Conservation (phyloP, 1,284 basidiomycete species). For the Sanguinoderma infundibulare region DNA sequence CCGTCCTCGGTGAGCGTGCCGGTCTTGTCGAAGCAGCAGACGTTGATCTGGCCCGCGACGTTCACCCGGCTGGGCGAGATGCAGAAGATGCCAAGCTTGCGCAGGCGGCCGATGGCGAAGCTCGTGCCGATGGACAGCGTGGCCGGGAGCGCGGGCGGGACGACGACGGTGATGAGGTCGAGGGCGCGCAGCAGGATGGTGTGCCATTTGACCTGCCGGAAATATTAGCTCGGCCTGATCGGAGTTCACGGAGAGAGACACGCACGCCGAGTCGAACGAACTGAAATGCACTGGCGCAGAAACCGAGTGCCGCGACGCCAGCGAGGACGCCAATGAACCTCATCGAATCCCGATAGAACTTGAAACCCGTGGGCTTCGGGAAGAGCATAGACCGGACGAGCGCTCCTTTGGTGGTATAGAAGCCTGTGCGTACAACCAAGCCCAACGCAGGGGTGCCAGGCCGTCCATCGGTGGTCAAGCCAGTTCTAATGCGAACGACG, state of each 20-base stretch:
- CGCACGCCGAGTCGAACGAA: conserved; percentile 89
- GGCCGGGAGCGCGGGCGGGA: conserved; percentile 96
- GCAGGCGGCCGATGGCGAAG: conserved; percentile 91
- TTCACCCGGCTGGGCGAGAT: conserved; percentile 98
- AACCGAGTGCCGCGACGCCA: conserved; percentile 87
- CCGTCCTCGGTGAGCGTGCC: conserved; percentile 99
- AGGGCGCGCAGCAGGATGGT: conserved; percentile 93
- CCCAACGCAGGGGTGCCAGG: conserved; percentile 76
- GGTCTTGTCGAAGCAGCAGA: conserved; percentile 99
- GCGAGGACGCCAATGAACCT: conserved; percentile 95
- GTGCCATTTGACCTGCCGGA: conserved; percentile 81
- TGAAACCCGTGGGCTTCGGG: conserved; percentile 97
- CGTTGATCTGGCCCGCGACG: conserved; percentile 95
- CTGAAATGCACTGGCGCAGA: conserved; percentile 87
- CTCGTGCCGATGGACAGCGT: conserved; percentile 98
- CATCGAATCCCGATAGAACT: conserved; percentile 97
- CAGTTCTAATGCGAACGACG: conserved; percentile 88
- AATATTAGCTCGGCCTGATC: conserved; percentile 11
- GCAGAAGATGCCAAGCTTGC: conserved; percentile 92
- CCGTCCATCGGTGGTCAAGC: conserved; percentile 56
- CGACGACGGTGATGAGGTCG: conserved; percentile 98
- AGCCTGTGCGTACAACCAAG: conserved; percentile 94
- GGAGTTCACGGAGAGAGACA: background rate
- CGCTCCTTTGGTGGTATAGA: conserved; percentile 98
- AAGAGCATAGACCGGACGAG: conserved; percentile 98